phyloP scores from a whole-genome alignment of 305 asterid genomes.

The Coffea humblotiana region DNA sequence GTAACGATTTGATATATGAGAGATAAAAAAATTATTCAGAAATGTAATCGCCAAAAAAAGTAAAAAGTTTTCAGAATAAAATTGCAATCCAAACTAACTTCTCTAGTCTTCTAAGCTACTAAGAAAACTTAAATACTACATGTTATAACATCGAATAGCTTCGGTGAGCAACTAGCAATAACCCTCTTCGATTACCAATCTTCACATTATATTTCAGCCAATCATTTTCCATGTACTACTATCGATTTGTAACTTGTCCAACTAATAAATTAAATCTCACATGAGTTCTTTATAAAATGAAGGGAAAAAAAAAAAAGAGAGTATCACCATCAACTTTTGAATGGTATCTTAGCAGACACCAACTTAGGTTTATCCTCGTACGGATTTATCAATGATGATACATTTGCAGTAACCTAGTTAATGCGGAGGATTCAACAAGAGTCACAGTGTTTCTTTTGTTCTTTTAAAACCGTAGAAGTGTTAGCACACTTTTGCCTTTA shows the following conservation, averaged over 20 bases:
- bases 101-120: too few relatives aligned
- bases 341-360: conserved; percentile 4
- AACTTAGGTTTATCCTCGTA: neutral
- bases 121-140: too few relatives aligned
- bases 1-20: too few relatives aligned
- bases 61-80: too few relatives aligned
- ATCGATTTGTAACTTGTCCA: neutral
- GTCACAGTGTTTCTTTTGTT: neutral
- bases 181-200: neutral
- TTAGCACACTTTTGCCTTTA: neutral
- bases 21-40: too few relatives aligned
- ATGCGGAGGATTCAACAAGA: neutral
- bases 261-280: neutral
- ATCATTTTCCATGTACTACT: neutral
- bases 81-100: too few relatives aligned
- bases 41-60: too few relatives aligned
- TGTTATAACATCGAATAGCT: too few relatives aligned
- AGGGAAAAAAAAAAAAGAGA: neutral
- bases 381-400: neutral
- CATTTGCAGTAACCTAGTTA: neutral
- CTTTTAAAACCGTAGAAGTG: neutral
- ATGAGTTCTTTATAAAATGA: neutral
- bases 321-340: neutral
- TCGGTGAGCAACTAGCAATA: neutral
- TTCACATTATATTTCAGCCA: neutral